These are phyloP conservation scores for Sideroxylon spinosum DNA, from an alignment of 179 eudicot genomes.

Conservation along the genomic window DNA sequence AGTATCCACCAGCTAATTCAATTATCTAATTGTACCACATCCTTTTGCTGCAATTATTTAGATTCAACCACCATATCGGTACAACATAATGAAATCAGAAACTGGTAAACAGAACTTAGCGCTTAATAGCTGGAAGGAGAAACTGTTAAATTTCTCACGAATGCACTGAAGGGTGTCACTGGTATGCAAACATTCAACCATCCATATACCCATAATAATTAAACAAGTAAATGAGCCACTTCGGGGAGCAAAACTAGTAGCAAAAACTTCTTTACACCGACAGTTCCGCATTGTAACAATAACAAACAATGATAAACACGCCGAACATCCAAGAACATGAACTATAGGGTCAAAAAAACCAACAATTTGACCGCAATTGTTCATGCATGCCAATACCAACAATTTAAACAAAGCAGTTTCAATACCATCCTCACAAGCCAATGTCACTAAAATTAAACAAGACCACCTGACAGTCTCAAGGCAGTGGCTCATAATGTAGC, in stretches of 20 bases:
- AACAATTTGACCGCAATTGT: background rate
- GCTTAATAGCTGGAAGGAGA: background rate
- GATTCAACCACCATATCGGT: no score
- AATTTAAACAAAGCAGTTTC: background rate
- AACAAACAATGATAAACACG: background rate
- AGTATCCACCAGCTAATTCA: background rate
- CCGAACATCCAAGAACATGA: background rate
- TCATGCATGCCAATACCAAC: no score
- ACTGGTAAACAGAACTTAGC: background rate
- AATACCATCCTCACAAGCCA: conserved; percentile 5
- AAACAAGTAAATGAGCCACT: background rate
- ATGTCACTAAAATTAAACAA: background rate
- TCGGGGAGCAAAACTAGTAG: background rate
- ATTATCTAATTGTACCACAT: background rate
- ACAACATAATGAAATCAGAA: background rate
- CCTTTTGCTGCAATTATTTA: background rate
- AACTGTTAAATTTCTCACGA: background rate
- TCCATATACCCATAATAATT: background rate
- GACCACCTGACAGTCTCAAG: background rate
- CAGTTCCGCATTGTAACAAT: background rate
- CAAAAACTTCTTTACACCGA: no score
- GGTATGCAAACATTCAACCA: background rate
- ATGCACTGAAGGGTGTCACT: background rate
- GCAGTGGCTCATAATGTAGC: background rate
- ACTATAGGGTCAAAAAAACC: no score